phyloP scores from a whole-genome alignment of 164 flowering plant genomes.

The Vitis vinifera region DNA sequence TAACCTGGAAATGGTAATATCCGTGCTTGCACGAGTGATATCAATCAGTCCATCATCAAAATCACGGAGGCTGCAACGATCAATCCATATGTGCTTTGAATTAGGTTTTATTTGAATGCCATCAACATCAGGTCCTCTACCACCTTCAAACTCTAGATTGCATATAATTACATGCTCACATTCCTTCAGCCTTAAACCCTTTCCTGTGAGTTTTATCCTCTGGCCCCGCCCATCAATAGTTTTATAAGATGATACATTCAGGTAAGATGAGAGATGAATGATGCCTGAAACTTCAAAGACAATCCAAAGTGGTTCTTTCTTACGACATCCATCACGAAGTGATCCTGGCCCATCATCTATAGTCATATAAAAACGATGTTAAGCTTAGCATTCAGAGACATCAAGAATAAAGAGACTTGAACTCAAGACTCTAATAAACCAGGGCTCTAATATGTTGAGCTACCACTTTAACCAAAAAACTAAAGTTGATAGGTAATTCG shows the following conservation, averaged over 20 bases:
- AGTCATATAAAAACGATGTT: slow-evolving; percentile 4
- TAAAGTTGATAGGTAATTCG: too few relatives aligned
- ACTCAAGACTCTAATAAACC: too few relatives aligned
- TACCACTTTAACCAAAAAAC: too few relatives aligned
- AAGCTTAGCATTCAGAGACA: neutral
- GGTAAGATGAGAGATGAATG: slow-evolving; percentile 59
- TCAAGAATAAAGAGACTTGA: neutral
- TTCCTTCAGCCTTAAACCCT: slow-evolving; percentile 77
- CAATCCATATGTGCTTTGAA: slow-evolving; percentile 92
- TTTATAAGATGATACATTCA: slow-evolving; percentile 74
- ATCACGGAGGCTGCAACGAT: slow-evolving; percentile 76
- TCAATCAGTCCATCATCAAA: slow-evolving; percentile 87
- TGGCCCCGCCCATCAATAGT: slow-evolving; percentile 93
- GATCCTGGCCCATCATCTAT: slow-evolving; percentile 89
- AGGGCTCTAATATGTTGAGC: too few relatives aligned
- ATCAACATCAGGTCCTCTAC: slow-evolving; percentile 82
- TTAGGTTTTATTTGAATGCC: slow-evolving; percentile 86
- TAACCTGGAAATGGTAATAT: slow-evolving; percentile 78
- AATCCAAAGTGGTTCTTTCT: slow-evolving; percentile 77
- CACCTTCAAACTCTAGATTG: slow-evolving; percentile 85
- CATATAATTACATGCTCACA: slow-evolving; percentile 85
- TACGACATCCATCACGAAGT: slow-evolving; percentile 71
- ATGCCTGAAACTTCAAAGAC: slow-evolving; percentile 80
- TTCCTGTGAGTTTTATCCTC: slow-evolving; percentile 70
- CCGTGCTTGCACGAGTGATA: slow-evolving; percentile 78